These are phyloP conservation scores for Nepenthes alata DNA, from an alignment of 179 eudicot genomes.

Conservation along the genomic window DNA sequence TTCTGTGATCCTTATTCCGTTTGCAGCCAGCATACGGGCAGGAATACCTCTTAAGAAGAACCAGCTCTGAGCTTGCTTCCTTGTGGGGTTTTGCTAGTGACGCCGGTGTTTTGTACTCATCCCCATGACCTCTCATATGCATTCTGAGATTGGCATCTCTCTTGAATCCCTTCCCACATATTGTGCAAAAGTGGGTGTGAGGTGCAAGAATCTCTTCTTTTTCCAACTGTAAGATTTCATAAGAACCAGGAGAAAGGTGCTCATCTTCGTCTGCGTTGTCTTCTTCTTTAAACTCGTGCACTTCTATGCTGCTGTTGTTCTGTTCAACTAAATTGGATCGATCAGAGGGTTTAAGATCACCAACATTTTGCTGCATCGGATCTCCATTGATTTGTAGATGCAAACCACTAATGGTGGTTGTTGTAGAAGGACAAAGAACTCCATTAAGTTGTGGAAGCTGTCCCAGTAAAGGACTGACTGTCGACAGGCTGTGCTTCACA, in stretches of 20 bases:
- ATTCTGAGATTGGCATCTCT: constrained; percentile 88
- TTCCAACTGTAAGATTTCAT: constrained; percentile 80
- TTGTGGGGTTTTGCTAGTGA: constrained; percentile 10
- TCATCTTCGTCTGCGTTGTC: constrained; percentile 85
- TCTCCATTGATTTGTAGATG: constrained; percentile 14
- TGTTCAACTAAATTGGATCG: constrained; percentile 30
- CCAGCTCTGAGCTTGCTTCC: constrained; percentile 48
- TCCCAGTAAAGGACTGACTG: constrained; percentile 22
- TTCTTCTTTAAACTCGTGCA: constrained; percentile 67
- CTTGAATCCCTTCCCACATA: constrained; percentile 93
- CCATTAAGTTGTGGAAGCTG: constrained; percentile 29
- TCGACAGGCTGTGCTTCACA: constrained; percentile 38
- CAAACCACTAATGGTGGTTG: constrained; percentile 7
- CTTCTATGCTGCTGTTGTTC: constrained; percentile 24
- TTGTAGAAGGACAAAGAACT: constrained; percentile 15
- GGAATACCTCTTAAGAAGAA: constrained; percentile 77
- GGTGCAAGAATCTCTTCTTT: constrained; percentile 95
- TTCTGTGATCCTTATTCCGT: constrained; percentile 82
- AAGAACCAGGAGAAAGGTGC: constrained; percentile 81
- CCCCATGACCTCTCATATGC: constrained; percentile 99
- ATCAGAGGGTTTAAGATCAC: constrained; percentile 34
- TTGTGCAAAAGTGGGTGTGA: constrained; percentile 89
- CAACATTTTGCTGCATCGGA: constrained; percentile 11
- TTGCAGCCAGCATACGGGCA: constrained; percentile 86
- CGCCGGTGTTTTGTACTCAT: constrained; percentile 5